Percentiles rank a stretch among this genome's conserved stretches.
phyloP scores from a whole-genome alignment of 2,329 filamentous ascomycete species.

The Epichloe hybrida region DNA sequence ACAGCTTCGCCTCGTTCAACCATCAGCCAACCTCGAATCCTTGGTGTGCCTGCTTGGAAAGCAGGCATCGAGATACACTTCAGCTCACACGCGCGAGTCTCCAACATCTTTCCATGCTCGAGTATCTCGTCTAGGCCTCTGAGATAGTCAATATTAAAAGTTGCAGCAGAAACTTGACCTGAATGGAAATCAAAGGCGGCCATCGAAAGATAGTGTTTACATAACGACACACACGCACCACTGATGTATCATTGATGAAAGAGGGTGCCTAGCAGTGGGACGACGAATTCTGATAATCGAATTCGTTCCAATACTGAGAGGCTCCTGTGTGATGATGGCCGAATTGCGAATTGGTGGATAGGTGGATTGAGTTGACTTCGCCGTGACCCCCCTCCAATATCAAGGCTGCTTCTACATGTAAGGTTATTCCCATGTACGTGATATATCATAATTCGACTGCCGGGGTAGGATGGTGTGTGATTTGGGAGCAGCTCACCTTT shows the following conservation, averaged over 20 bases:
- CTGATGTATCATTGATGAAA: background rate
- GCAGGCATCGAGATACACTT: background rate
- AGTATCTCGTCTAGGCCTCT: background rate
- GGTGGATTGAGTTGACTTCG: background rate
- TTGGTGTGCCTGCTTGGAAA: background rate
- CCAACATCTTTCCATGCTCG: background rate
- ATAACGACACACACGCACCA: no score
- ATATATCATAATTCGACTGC: constrained; percentile 3
- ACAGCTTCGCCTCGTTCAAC: background rate
- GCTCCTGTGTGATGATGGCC: background rate
- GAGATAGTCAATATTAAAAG: no score
- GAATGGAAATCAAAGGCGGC: no score
- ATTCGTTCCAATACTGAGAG: background rate
- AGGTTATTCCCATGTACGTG: background rate
- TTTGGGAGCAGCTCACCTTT: background rate
- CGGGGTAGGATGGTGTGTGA: constrained; percentile 1
- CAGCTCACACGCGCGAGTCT: background rate
- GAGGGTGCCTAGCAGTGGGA: background rate
- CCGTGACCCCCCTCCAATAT: background rate
- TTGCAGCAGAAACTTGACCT: no score
- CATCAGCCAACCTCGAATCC: no score
- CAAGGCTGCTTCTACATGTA: background rate
- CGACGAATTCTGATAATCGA: background rate
- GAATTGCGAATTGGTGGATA: background rate
- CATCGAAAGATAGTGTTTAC: no score